Conservation (phyloP, 768 basidiomycete genomes). For the Naganishia vaughanmartiniae region DNA sequence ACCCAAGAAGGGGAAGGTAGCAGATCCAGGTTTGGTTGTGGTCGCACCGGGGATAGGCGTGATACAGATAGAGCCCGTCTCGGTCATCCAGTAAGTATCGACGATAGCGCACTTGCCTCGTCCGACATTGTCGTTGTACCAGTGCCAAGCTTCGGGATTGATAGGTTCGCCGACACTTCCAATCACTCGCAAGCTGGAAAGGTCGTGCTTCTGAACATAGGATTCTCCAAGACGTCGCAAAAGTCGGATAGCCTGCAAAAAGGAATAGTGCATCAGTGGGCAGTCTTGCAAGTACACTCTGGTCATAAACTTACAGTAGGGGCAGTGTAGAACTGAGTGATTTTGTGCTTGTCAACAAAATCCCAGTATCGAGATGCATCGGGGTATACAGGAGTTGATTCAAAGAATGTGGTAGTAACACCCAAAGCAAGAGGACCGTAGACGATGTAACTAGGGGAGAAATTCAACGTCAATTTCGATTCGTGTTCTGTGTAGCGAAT, state of each 20-base stretch:
- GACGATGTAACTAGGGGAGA: slow-evolving; percentile 65
- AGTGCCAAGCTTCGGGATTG: slow-evolving; percentile 98
- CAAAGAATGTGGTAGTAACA: slow-evolving; percentile 68
- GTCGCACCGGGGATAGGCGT: slow-evolving; percentile 95
- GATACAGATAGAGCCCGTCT: slow-evolving; percentile 92
- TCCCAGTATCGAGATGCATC: slow-evolving; percentile 97
- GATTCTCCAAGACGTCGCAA: slow-evolving; percentile 80
- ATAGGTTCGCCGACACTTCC: slow-evolving; percentile 97
- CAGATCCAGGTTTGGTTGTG: slow-evolving; percentile 91
- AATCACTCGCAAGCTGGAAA: slow-evolving; percentile 76
- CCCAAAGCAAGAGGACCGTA: slow-evolving; percentile 78
- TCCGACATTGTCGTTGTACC: slow-evolving; percentile 96
- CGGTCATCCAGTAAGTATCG: slow-evolving; percentile 87
- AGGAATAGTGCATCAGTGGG: not conserved
- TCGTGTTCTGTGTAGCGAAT: not conserved
- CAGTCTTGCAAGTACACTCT: not conserved
- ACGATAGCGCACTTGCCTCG: slow-evolving; percentile 83
- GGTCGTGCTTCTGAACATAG: slow-evolving; percentile 77
- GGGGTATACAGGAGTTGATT: slow-evolving; percentile 94
- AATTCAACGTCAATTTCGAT: not conserved
- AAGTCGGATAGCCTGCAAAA: slow-evolving; percentile 85
- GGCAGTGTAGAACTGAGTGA: slow-evolving; percentile 87
- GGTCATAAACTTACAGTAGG: slow-evolving; percentile 42
- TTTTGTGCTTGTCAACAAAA: slow-evolving; percentile 82
- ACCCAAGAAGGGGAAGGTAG: slow-evolving; percentile 97